A percentile compares a stretch with the other conserved stretches of the same genome.
Evolutionary conservation across 73 alveolate species (phyloP).

Genomic region (Tetrahymena elliotti): DNA sequence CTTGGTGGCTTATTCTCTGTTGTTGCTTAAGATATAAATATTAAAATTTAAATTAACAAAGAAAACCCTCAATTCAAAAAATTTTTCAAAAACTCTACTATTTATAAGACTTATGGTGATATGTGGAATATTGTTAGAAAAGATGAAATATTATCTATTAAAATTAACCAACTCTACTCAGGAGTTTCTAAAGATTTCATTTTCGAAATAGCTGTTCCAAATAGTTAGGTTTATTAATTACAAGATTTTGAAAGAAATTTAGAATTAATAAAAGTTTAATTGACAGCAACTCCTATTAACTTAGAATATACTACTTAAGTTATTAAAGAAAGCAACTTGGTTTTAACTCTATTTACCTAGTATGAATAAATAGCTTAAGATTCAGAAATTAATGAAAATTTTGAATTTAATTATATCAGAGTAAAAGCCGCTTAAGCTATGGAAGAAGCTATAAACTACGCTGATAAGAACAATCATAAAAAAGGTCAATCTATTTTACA

Average conservation of each 20-base stretch:
- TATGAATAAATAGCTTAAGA: slow-evolving; percentile 19
- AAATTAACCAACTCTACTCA: not conserved
- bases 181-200: slow-evolving; percentile 33
- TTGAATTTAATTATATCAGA: slow-evolving; percentile 18
- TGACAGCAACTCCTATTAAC: not conserved
- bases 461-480: not conserved
- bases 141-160: not conserved
- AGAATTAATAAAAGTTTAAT: not conserved
- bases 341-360: not conserved
- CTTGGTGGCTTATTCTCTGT: slow-evolving; percentile 28
- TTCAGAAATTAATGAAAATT: slow-evolving; percentile 19
- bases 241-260: slow-evolving; percentile 7
- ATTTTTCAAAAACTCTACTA: not conserved
- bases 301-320: not conserved
- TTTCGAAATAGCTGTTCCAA: slow-evolving; percentile 15
- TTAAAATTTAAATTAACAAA: not conserved
- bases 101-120: not conserved
- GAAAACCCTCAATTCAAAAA: not conserved
- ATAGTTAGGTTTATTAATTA: not conserved
- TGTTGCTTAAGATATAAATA: slow-evolving; percentile 20
- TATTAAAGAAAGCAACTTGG: not conserved
- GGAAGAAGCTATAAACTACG: not conserved
- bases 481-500: not conserved
- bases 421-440: slow-evolving; percentile 23
- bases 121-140: not conserved